Evolutionary conservation across 495 filamentous ascomycete species (phyloP), one percentile per base, ranked within the genome.

Genomic region (Barbatosphaeria neglecta): DNA sequence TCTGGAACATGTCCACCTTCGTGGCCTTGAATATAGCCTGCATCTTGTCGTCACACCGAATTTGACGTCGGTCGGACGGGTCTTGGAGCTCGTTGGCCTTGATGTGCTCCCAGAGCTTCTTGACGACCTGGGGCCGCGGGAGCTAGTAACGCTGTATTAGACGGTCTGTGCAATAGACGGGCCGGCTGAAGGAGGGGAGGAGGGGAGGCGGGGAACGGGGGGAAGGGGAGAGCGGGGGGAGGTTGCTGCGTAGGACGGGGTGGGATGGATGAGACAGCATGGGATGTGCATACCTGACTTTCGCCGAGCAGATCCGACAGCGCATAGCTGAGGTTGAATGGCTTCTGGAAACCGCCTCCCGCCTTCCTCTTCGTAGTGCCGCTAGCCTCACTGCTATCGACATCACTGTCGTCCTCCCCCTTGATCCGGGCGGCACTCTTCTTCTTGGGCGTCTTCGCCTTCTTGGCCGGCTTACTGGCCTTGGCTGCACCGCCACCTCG

Each of bases 1-100:
- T 95, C 37, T 87, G 89, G 58, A 98, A 97, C 93, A 98, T 98
- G 56, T 96, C 87, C 28, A 98, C 82, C 52, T 78, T 84, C 49
- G 89, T 84, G 54, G 82, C 77, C 60, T 90, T 90, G 70, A 98
- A 97, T 3, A 98, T 84, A 1, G 82, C 80, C 27, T 85, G 78
- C 81, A 98, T 80, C 41, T 77, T 75, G 31, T 95, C 87, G 65
- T 98, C 93, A 61, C 92, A 98, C 44, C 77, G 67, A 44, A 98
- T 97, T 55, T 94, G 87, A 11, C 92, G 85, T 57, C 86, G 83
- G 64, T 98, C 93, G 46, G 57, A 81, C 3, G 88, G 90, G 57
- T 95, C 90, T 61, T 98, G 92, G 15, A 98, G 78, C 33, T 86
- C 76, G 44, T 86, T 77, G 48, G 75, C 82, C 51, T 87, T 93